A percentile compares a stretch with the other conserved stretches of the same genome.
Evolutionary conservation across 345 rosid genomes (phyloP).

Genomic region (Lepidium didymum): DNA sequence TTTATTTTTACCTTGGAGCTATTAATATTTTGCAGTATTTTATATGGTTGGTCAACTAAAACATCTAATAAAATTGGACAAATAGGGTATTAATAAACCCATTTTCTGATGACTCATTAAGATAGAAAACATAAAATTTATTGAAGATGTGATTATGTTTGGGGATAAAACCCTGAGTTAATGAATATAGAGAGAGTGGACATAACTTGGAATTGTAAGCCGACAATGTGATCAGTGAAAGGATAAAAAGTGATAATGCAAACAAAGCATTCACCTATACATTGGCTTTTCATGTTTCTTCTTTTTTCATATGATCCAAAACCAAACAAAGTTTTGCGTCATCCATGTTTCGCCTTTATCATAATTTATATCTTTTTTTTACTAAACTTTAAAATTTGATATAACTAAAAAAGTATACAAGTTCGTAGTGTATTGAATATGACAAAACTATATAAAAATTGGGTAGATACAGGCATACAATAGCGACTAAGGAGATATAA

Average conservation of each 20-base stretch:
- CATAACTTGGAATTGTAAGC: background rate
- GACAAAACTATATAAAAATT: too few species aligned
- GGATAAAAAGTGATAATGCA: constrained; percentile 23
- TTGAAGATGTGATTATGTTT: background rate
- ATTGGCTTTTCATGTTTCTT: constrained; percentile 16
- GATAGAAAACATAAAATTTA: background rate
- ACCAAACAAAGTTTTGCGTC: constrained; percentile 15
- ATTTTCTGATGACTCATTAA: background rate
- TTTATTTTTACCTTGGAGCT: too few species aligned
- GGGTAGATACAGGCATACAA: too few species aligned
- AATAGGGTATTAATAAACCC: background rate
- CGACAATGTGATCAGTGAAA: constrained; percentile 19
- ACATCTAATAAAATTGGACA: too few species aligned
- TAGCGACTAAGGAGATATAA: too few species aligned
- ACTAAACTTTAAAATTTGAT: too few species aligned
- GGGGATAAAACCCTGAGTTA: background rate
- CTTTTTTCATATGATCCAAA: constrained; percentile 23
- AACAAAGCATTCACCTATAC: constrained; percentile 15
- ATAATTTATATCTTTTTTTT: background rate
- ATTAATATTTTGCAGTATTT: too few species aligned
- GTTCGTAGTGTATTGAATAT: too few species aligned
- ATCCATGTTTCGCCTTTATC: constrained; percentile 12
- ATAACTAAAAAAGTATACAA: too few species aligned
- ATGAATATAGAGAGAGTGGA: background rate
- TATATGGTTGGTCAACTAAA: too few species aligned